Base-by-base conservation (phyloP, 257 asterid genomes). In the Solanum tacnaense region DNA sequence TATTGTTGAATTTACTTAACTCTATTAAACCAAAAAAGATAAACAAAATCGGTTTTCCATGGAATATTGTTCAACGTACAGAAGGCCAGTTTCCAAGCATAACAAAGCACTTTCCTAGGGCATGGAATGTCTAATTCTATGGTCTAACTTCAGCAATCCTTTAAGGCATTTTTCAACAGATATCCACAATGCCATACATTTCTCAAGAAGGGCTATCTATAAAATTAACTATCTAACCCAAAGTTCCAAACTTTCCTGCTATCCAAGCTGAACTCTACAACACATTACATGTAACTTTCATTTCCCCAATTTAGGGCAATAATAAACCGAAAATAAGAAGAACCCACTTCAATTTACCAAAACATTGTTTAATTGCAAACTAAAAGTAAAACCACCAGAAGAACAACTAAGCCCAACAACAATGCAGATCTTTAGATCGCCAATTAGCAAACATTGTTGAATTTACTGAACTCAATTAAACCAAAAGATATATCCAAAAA, bases 371-470 rank as follows among this genome's bases (percentile, higher is more conserved):
- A 21, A 3, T 21, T 49, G 13, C 12, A 3, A 7, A 38, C 75
- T 78, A 85, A 73, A 86, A 23, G 88, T 29, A 73, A 85, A 70
- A 36, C 79, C 83, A 84, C 31, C 83, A 84, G 31, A 46, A 58
- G 29, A 87, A 79, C 84, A 87, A 86, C 83, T 86, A 65, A 89
- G 84, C 91, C 36, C 78, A 88, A 27, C 81, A 87, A 60, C 82
- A 91, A 89, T 84, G 89, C 91, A 89, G 92, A 88, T 89, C 89
- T 85, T 84, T 27, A 89, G 79, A 88, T 87, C 88, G 60, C 84
- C 38, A 67, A 70, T 65, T 88, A 58, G 18, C 29, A 12, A 34
- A 73, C 82, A 73, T 73, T 56, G 36, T 79, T n/a, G 67, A 27
- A 86, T 84, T 41, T 41, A 72, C 74, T 74, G 36, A 38, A 78